A percentile compares a stretch with the other conserved stretches of the same genome.
Conservation (phyloP, 2,329 filamentous ascomycete genomes). For the Teratosphaeria epicoccoides region DNA sequence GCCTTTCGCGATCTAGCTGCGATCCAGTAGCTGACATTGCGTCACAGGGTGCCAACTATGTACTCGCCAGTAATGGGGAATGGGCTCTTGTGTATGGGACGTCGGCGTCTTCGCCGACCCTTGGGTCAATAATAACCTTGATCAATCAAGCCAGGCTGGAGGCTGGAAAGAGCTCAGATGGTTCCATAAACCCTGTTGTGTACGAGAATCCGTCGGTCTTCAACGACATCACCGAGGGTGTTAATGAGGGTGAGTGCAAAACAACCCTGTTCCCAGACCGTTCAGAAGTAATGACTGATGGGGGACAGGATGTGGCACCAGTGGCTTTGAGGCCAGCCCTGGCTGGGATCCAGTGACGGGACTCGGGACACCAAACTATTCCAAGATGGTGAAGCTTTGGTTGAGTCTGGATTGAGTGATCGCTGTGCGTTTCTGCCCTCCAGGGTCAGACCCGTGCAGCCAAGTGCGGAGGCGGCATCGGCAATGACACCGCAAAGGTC, state of each 20-base stretch:
- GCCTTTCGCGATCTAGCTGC: neutral
- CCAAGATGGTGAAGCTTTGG: conserved; percentile 12
- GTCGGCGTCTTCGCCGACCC: conserved; percentile 40
- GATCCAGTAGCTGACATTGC: neutral
- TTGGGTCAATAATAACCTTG: conserved; percentile 39
- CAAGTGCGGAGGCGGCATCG: no score
- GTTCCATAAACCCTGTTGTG: conserved; percentile 34
- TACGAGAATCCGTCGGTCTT: conserved; percentile 34
- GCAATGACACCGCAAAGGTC: neutral
- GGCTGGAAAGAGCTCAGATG: conserved; percentile 29
- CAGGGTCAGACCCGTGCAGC: no score
- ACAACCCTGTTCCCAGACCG: no score
- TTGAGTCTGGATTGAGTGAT: conserved; percentile 5
- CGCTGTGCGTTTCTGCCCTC: neutral
- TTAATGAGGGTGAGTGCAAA: no score
- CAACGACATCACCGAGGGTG: conserved; percentile 31
- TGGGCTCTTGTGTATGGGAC: conserved; percentile 41
- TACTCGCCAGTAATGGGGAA: conserved; percentile 33
- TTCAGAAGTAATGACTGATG: no score
- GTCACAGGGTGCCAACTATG: conserved; percentile 24
- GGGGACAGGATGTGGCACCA: neutral
- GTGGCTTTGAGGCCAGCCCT: neutral
- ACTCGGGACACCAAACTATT: conserved; percentile 15
- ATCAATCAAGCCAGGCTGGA: conserved; percentile 32
- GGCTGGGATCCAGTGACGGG: conserved; percentile 18